Evolutionary conservation across 306 rosid genomes (phyloP), one percentile per base, ranked within the genome.

Genomic region (Arachis stenosperma): DNA sequence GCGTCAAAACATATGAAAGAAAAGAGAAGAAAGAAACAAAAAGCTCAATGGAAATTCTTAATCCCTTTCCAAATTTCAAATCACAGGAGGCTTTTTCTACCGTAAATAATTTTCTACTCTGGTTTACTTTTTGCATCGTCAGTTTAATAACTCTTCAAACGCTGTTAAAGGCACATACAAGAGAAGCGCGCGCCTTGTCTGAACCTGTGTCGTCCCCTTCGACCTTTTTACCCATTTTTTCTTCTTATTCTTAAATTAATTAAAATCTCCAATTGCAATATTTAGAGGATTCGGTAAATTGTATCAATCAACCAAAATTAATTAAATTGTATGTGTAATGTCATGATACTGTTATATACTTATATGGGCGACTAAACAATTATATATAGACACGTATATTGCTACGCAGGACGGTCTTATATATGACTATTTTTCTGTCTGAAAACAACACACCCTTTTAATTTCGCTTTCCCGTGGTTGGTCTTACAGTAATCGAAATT

Each of bases 201-300:
- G 30, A 40, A 55, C 17, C 8, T 56, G 9, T 56, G 9, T 42
- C 75, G 42, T 41, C 65, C 29, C 65, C 65, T 70, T 70, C 54
- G 54, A 70, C 4, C 0, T 56, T 2, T 56, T 11, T 5, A 10
- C 8, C 29, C 53, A 37, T 27, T 11, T 12, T 29, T 11, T 44
- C 3, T 37, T 44, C 3, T 37, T 5, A 40, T 1, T 65, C 14
- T 47, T 6, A 10, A n/a, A 6, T 67, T 50, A 4, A 8, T 46
- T 67, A 29, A 13, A 33, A 33, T 4, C 65, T 61, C 17, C 17
- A 12, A 57, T 71, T 60, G 48, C 27, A 61, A 61, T n/a, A 3
- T 12, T 6, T 48, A 14, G 57, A 46, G 57, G 69, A 47, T 60
- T 72, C 46, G 60, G 69, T 61, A 48, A 37, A 41, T 27, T 57